Base-by-base conservation (phyloP, 2,329 filamentous ascomycete genomes). In the Helminthosporium solani region DNA sequence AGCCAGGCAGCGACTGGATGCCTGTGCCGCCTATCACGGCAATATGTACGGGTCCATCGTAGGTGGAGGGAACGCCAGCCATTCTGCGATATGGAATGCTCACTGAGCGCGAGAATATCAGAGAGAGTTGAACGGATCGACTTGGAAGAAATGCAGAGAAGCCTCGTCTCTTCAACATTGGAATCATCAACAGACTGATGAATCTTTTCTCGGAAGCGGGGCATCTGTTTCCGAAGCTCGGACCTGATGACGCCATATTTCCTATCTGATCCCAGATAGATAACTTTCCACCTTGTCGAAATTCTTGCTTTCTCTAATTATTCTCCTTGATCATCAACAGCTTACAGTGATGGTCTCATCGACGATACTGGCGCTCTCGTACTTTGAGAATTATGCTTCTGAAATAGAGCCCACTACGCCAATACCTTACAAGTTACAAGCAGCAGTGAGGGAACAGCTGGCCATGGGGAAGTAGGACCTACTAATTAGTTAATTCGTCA, bases 1-100 rank as follows among this genome's bases (percentile, higher is more conserved):
- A 97, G 72, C 87, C 86, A 21, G 90, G 86, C 57, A 99, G 86
- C 59, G 89, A 85, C 70, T 87, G 84, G 53, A 99, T 86, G 44
- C 94, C 94, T 31, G 94, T 99, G 61, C 94, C 94, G 63, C 76
- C 76, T 46, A 78, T 78, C 35, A 78, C 75, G 53, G 75, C 76
- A 45, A 78, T 78, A 46, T 68, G 69, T 52, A 78, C 72, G 33
- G 76, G 73, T 46, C 70, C 62, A 46, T 66, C 57, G 49, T 64
- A 68, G 12, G 60, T 66, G 33, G 49, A 61, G 25, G 66, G 63
- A 31, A 67, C 55, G 52, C 63, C 65, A 27, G 50, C 47, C 50
- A 53, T 53, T 42, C 31, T 50, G 41, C 43, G 38, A 31, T 48
- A 45, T 7, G 50, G 43, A 6, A 49, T 27, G 36, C 15, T 42